Conservation (phyloP, 495 filamentous ascomycete genomes). For the Daldinia bambusicola region DNA sequence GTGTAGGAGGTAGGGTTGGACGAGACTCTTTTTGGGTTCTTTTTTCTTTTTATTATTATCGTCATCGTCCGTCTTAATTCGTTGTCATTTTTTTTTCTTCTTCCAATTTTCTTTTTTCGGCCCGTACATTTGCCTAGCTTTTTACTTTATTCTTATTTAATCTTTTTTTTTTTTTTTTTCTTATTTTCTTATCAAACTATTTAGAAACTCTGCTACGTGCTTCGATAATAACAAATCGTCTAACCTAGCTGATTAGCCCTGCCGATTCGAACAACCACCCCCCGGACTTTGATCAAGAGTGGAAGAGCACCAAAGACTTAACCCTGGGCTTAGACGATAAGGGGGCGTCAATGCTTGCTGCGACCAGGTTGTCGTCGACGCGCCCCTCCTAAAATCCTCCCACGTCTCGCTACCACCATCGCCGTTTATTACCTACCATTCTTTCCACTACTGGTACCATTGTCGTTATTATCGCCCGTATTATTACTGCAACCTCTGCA, state of each 20-base stretch:
- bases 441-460: background rate
- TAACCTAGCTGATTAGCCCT: conserved; percentile 24
- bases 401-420: conserved; percentile 33
- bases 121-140: background rate
- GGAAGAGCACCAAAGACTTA: conserved; percentile 18
- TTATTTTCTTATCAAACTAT: background rate
- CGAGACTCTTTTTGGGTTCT: conserved; percentile 26
- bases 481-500: conserved; percentile 23
- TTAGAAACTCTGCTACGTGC: conserved; percentile 25
- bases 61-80: conserved; percentile 6
- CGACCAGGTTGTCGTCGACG: conserved; percentile 46
- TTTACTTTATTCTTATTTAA: background rate
- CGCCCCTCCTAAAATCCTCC: conserved; percentile 45
- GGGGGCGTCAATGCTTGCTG: conserved; percentile 43
- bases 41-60: conserved; percentile 14
- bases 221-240: conserved; percentile 42
- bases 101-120: conserved; percentile 3
- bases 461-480: conserved; percentile 2
- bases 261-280: conserved; percentile 15
- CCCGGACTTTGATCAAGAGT: conserved; percentile 19
- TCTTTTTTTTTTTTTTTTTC: background rate
- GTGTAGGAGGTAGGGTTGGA: conserved; percentile 38
- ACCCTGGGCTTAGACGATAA: conserved; percentile 25
- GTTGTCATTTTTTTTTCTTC: background rate
- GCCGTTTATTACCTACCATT: conserved; percentile 21